These are phyloP conservation scores for Lachnellula occidentalis DNA, from an alignment of 2,329 filamentous ascomycete genomes.

Conservation along the genomic window DNA sequence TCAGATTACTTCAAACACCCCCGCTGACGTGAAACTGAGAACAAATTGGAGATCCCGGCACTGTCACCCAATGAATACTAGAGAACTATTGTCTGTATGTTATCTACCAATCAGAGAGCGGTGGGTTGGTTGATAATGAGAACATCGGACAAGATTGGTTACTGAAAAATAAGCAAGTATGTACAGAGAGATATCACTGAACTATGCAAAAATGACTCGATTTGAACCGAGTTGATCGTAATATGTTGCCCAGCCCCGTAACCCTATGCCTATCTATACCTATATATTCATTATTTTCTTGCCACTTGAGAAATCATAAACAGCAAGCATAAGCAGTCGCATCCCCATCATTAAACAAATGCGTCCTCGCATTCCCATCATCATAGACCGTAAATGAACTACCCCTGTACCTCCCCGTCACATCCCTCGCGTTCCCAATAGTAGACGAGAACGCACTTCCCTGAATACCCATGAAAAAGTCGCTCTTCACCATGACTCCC, in stretches of 20 bases:
- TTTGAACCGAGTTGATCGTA: too few species aligned
- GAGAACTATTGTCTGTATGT: too few species aligned
- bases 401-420: constrained; percentile 33
- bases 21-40: too few species aligned
- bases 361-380: constrained; percentile 30
- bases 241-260: background rate
- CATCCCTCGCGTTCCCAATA: constrained; percentile 31
- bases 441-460: constrained; percentile 33
- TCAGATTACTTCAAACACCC: too few species aligned
- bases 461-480: constrained; percentile 33
- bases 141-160: too few species aligned
- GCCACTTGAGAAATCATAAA: constrained; percentile 18
- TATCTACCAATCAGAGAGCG: too few species aligned
- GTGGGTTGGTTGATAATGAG: too few species aligned
- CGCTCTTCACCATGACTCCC: constrained; percentile 30
- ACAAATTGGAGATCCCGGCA: too few species aligned
- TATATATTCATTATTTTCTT: background rate
- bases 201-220: background rate
- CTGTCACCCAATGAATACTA: too few species aligned
- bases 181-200: too few species aligned
- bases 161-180: too few species aligned
- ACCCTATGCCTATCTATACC: background rate
- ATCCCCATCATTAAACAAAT: constrained; percentile 33
- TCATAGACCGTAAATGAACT: constrained; percentile 27
- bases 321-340: constrained; percentile 31